Evolutionary conservation across 169 alveolate species (phyloP), one percentile per base, ranked within the genome.

Genomic region (Cryptosporidium ubiquitum): DNA sequence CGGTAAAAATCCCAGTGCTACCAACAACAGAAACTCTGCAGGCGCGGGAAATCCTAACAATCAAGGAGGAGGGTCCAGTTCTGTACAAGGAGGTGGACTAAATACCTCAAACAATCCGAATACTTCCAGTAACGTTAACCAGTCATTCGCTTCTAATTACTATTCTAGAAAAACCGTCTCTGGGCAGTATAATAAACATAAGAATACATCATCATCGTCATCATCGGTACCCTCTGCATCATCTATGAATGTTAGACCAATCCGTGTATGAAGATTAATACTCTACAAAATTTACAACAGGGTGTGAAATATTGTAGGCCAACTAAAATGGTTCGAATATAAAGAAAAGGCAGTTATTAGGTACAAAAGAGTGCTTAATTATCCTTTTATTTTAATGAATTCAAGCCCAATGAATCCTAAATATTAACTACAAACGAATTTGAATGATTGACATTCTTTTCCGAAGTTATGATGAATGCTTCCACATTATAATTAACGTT

Each of bases 401-500:
- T 7, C 35, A 23, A 26, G 7, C 20, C 16, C 16, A 47, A 40
- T 3, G 10, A 5, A 14, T 10, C 55, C 12, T 14, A 47, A 47
- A 47, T 47, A 47, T 47, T 47, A 47, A 47, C 20, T 47, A 47
- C 7, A 47, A 47, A 47, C 20, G n/a, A 47, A 47, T 31, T 37
- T 37, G 71, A 37, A 64, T 10, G 23, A 6, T 5, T 37, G 7
- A 18, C 71, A 31, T 29, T 23, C 26, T 23, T 35, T 6, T 10
- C 52, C 29, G 51, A 66, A 66, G 73, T 31, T 33, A 66, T 12
- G 3, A 29, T 66, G 44, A 66, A 33, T 29, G 52, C 69, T 31
- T 71, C 85, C 85, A 71, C 35, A 71, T 71, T 47, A 71, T 71
- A 52, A 16, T 42, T 31, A 71, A 33, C 37, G 69, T 71, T 23